Evolutionary conservation across 192 early-diverging fungal genomes (phyloP), one percentile per base, ranked within the genome.

Genomic region (Diversispora epigaea): DNA sequence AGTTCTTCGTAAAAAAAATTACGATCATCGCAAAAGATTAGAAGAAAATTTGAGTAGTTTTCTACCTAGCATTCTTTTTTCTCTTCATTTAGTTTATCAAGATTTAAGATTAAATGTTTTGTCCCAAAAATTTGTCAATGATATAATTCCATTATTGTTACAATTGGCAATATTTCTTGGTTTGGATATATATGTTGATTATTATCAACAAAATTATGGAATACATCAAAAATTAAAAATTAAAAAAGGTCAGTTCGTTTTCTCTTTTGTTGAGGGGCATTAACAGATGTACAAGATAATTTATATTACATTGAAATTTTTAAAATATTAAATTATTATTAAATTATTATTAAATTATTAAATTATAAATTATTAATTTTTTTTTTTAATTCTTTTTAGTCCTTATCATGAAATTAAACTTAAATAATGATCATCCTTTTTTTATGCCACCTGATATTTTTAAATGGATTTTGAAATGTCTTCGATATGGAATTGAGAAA

Each of bases 11-110:
- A 11, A 67, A 73, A 14, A 76, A 61, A 54, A 43, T 82, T 58
- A 57, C 75, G 10, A 62, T 68, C 52, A 39, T 57, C 43, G 19
- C 66, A 61, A 5, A 15, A 67, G 3, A 70, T 46, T 45, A 68
- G 72, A 15, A 22, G 75, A 39, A 77, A 83, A 39, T 60, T 72
- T 46, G 19, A 32, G 43, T 6, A 46, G 11, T 43, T 85, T 77
- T 70, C 77, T 88, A 47, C 67, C 66, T 6, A 64, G 54, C 14
- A 72, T 88, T 47, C 68, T 89, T 4, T 54, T 78, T 9, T 68
- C 82, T 0, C 66, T 90, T 4, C 88, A 90, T 73, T 74, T 90
- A 0, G 77, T 90, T 21, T 84, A 86, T 67, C 87, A 89, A 44
- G 85, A 90, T 73, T 50, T 87, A 17, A 82, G 81, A 54, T 70